Percentiles rank a stretch among this genome's conserved stretches.
These are phyloP conservation scores for Globisporangium ultimum DNA, from an alignment of 352 stramenopile genomes.

Conservation along the genomic window DNA sequence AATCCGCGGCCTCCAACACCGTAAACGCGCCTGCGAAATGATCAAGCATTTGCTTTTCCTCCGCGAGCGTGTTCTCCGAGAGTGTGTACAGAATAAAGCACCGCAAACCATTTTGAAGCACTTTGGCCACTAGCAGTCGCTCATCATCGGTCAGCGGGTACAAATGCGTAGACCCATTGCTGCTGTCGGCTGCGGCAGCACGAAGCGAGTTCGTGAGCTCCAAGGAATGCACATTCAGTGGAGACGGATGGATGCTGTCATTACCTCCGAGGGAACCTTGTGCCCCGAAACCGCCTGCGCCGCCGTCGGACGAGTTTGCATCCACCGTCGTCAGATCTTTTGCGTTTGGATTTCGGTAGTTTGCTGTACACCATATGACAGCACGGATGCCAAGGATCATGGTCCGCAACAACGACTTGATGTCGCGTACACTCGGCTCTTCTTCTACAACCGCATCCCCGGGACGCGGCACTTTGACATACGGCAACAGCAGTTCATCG, in stretches of 20 bases:
- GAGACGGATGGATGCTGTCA: slow-evolving; percentile 12
- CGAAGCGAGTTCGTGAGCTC: slow-evolving; percentile 12
- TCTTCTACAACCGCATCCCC: slow-evolving; percentile 66
- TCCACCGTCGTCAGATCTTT: slow-evolving; percentile 83
- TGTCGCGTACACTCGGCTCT: slow-evolving; percentile 81
- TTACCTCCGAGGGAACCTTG: slow-evolving; percentile 5
- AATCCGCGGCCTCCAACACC: slow-evolving; percentile 93
- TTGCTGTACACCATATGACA: slow-evolving; percentile 97
- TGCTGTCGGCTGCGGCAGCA: slow-evolving; percentile 8
- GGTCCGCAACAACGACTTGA: slow-evolving; percentile 93
- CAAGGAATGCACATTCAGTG: slow-evolving; percentile 14
- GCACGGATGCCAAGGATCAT: slow-evolving; percentile 98
- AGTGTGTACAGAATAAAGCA: slow-evolving; percentile 94
- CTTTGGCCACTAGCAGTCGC: slow-evolving; percentile 90
- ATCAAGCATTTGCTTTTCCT: slow-evolving; percentile 96
- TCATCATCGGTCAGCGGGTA: slow-evolving; percentile 93
- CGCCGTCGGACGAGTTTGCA: slow-evolving; percentile 30
- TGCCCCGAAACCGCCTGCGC: slow-evolving; percentile 2
- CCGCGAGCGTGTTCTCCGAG: slow-evolving; percentile 80
- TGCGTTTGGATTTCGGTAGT: slow-evolving; percentile 87
- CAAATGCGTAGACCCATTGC: slow-evolving; percentile 30
- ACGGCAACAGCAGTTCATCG: slow-evolving; percentile 53
- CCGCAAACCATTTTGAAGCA: slow-evolving; percentile 90
- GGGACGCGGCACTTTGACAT: slow-evolving; percentile 41
- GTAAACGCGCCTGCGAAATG: slow-evolving; percentile 97